A percentile compares a stretch with the other conserved stretches of the same genome.
phyloP scores from a whole-genome alignment of 2,329 filamentous ascomycete species.

The Stromatinia cepivora region DNA sequence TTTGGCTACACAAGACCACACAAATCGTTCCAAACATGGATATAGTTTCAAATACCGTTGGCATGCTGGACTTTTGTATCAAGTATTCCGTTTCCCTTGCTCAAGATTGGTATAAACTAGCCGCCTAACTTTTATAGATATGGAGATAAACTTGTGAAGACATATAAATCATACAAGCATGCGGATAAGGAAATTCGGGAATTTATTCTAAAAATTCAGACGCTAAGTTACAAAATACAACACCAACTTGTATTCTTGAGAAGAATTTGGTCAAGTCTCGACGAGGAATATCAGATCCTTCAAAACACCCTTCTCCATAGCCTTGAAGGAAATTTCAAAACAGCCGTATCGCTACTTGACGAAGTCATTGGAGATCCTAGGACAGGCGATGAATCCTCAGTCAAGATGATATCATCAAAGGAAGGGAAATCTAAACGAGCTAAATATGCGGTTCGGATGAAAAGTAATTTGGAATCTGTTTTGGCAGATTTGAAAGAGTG shows the following conservation, averaged over 20 bases:
- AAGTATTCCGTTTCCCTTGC: not conserved
- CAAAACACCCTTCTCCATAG: not conserved
- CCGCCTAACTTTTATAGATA: slow-evolving; percentile 23
- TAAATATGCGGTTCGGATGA: slow-evolving; percentile 27
- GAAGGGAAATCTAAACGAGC: slow-evolving; percentile 16
- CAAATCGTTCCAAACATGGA: not conserved
- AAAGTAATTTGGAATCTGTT: slow-evolving; percentile 25
- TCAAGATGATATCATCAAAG: not conserved
- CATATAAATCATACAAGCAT: slow-evolving; percentile 28
- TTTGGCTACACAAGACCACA: too few relatives aligned
- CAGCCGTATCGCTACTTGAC: not conserved
- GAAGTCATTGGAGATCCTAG: not conserved
- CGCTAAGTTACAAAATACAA: slow-evolving; percentile 31
- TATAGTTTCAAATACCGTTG: not conserved
- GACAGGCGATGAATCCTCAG: not conserved
- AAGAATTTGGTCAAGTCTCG: slow-evolving; percentile 24
- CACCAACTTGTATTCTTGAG: slow-evolving; percentile 30
- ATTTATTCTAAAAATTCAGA: slow-evolving; percentile 28
- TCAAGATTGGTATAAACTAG: too few relatives aligned
- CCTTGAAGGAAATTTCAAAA: not conserved
- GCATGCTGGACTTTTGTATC: not conserved
- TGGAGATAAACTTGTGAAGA: slow-evolving; percentile 28
- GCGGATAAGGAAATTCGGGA: slow-evolving; percentile 26
- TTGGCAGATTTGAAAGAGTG: slow-evolving; percentile 33
- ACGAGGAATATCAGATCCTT: slow-evolving; percentile 20